These are phyloP conservation scores for Pezicula radicicola DNA, from an alignment of 2,329 filamentous ascomycete genomes.

Conservation along the genomic window DNA sequence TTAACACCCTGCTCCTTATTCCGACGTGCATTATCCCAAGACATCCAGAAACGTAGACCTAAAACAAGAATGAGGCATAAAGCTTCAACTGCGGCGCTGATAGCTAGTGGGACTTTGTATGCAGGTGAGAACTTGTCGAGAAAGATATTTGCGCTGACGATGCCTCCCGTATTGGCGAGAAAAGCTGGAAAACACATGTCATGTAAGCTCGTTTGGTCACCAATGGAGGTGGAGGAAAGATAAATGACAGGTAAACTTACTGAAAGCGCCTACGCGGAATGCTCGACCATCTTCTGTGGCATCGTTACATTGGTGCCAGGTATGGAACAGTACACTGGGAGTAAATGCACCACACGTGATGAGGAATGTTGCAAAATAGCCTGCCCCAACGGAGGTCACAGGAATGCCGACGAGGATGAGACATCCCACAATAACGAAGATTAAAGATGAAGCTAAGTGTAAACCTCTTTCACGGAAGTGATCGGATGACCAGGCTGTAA, in stretches of 20 bases:
- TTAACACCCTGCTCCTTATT: neutral
- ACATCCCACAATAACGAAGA: neutral
- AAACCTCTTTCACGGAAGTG: conserved; percentile 56
- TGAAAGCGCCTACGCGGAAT: neutral
- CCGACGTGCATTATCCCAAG: conserved; percentile 1
- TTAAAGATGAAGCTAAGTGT: conserved; percentile 64
- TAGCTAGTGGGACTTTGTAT: neutral
- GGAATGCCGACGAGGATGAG: conserved; percentile 66
- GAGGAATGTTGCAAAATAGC: conserved; percentile 63
- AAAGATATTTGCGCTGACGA: neutral
- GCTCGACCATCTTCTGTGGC: neutral
- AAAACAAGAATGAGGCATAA: neutral
- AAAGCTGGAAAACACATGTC: neutral
- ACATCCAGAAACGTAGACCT: neutral
- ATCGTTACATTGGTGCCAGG: conserved; percentile 25
- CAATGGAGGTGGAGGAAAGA: neutral
- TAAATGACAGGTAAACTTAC: neutral
- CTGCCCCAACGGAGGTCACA: conserved; percentile 46
- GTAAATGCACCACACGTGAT: conserved; percentile 46
- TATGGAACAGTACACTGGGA: conserved; percentile 11
- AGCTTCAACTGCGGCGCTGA: neutral
- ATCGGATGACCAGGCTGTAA: conserved; percentile 69
- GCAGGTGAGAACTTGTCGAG: neutral
- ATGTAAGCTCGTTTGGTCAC: neutral
- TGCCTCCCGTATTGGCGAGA: neutral